These are phyloP conservation scores for Syzygium jambos DNA, from an alignment of 345 rosid species.

Conservation along the genomic window DNA sequence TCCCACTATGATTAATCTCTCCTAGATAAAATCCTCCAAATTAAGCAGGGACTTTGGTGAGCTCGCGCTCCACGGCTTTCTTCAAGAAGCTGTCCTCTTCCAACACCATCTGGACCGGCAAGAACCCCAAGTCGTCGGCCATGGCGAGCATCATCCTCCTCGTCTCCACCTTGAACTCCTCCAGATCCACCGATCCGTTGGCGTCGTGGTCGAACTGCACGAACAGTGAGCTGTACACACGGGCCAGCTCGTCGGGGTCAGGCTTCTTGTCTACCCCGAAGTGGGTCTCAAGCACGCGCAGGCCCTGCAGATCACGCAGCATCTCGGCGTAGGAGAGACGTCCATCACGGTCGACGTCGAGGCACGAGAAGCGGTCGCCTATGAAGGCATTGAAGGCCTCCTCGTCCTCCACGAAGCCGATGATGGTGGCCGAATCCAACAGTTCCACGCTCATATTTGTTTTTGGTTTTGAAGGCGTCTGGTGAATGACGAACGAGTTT, in stretches of 20 bases:
- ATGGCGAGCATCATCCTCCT: constrained; percentile 9
- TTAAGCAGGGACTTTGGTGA: not conserved
- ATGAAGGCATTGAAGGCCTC: not conserved
- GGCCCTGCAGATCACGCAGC: not conserved
- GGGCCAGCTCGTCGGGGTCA: not conserved
- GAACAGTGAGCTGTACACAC: not conserved
- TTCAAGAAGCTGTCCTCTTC: constrained; percentile 38
- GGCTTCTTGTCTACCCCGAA: not conserved
- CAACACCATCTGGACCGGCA: constrained; percentile 38
- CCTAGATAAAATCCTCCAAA: not conserved
- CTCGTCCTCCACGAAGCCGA: constrained; percentile 1
- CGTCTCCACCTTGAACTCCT: constrained; percentile 7
- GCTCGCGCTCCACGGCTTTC: constrained; percentile 38
- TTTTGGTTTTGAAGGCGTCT: not conserved
- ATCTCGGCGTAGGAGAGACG: constrained; percentile 4
- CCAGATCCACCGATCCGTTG: constrained; percentile 5
- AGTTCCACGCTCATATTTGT: not conserved
- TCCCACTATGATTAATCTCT: not conserved
- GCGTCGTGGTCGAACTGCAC: constrained; percentile 1
- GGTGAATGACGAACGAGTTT: not conserved
- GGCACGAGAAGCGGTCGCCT: not conserved
- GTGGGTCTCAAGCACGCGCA: constrained; percentile 1
- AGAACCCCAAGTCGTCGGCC: constrained; percentile 18
- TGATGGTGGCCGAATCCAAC: not conserved
- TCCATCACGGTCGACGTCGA: not conserved